A percentile compares a stretch with the other conserved stretches of the same genome.
Evolutionary conservation across 352 stramenopile species (phyloP).

Genomic region (Globisporangium perplexum): DNA sequence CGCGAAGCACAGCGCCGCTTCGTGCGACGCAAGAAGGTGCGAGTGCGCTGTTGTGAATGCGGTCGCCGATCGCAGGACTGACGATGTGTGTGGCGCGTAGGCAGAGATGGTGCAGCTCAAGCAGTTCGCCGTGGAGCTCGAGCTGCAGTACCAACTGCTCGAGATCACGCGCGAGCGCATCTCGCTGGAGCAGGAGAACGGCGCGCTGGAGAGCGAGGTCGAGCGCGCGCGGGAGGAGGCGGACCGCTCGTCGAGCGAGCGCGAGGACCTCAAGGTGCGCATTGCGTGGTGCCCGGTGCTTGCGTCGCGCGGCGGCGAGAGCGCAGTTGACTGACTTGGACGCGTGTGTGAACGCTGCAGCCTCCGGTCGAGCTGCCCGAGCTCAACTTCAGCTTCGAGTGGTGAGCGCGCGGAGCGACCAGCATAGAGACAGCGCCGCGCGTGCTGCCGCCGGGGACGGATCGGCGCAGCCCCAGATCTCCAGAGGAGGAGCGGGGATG

Average conservation of each 20-base stretch:
- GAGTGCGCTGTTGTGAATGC: background rate
- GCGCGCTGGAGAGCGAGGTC: slow-evolving; percentile 8
- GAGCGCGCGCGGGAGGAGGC: slow-evolving; percentile 5
- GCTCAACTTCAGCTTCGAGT: slow-evolving; percentile 9
- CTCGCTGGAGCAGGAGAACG: slow-evolving; percentile 7
- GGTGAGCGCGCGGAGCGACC: slow-evolving; percentile 2
- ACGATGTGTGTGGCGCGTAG: background rate
- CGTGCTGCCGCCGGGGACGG: background rate
- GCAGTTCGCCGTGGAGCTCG: slow-evolving; percentile 15
- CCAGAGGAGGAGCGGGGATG: background rate
- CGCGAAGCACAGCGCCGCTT: slow-evolving; percentile 44
- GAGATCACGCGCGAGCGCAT: slow-evolving; percentile 7
- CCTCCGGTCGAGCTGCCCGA: slow-evolving; percentile 8
- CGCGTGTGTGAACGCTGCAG: background rate
- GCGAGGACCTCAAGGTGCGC: slow-evolving; percentile 2
- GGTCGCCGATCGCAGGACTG: background rate
- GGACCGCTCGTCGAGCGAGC: background rate
- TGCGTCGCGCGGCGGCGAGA: background rate
- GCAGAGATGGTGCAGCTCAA: slow-evolving; percentile 19
- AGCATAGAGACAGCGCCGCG: background rate
- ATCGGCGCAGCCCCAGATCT: background rate
- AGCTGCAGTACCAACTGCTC: slow-evolving; percentile 16
- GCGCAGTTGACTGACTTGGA: background rate
- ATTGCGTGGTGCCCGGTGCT: background rate
- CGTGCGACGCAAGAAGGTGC: slow-evolving; percentile 48